Percentiles rank a stretch among this genome's conserved stretches.
Conservation (phyloP, 208 protist species). For the Acanthamoeba castellanii region DNA sequence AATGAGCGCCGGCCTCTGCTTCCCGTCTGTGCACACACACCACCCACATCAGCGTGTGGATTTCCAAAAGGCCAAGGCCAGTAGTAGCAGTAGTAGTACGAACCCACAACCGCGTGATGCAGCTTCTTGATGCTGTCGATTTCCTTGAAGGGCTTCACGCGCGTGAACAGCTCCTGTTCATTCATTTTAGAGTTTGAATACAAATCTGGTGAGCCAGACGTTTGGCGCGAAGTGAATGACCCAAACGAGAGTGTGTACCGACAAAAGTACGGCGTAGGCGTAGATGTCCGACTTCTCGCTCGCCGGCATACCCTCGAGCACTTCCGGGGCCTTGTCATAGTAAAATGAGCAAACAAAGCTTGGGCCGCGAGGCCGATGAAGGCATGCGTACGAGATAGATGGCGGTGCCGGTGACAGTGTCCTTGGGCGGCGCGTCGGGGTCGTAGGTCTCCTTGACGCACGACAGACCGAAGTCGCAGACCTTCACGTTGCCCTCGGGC, state of each 20-base stretch:
- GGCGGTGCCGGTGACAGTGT: conserved; percentile 22
- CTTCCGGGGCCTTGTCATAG: neutral
- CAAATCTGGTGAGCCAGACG: neutral
- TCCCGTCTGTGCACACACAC: neutral
- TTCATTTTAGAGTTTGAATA: no score
- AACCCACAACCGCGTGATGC: neutral
- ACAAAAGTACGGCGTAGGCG: conserved; percentile 27
- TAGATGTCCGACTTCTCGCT: conserved; percentile 50
- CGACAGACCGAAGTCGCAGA: conserved; percentile 58
- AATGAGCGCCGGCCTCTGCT: neutral
- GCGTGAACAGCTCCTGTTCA: conserved; percentile 22
- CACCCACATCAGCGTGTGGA: neutral
- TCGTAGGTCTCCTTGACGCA: conserved; percentile 40
- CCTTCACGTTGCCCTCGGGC: conserved; percentile 55
- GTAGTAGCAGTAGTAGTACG: neutral
- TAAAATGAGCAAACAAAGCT: neutral
- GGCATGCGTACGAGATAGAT: neutral
- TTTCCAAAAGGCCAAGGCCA: neutral
- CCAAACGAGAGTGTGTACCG: neutral
- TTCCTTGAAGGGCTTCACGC: neutral
- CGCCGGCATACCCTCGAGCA: neutral
- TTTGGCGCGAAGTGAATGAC: neutral
- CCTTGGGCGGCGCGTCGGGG: neutral
- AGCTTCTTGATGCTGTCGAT: neutral
- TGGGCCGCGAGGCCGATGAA: neutral